These are phyloP conservation scores for Pichia norvegensis DNA, from an alignment of 1,139 yeast species.

Conservation along the genomic window DNA sequence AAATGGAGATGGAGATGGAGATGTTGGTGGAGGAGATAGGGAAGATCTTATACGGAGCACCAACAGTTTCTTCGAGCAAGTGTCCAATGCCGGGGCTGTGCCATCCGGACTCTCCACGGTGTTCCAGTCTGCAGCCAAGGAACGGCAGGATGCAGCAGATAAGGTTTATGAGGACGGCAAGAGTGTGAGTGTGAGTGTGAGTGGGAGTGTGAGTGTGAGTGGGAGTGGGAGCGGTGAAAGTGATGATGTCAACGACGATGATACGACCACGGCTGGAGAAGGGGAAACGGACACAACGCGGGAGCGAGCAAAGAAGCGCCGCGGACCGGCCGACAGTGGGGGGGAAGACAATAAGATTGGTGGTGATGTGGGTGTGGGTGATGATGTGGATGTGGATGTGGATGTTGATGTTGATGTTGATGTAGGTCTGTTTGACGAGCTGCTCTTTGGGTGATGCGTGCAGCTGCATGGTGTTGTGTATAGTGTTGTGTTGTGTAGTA, in stretches of 20 bases:
- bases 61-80: slow-evolving; percentile 18
- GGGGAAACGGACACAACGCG: too few relatives aligned
- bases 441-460: slow-evolving; percentile 13
- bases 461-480: not conserved
- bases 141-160: not conserved
- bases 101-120: slow-evolving; percentile 28
- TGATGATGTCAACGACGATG: too few relatives aligned
- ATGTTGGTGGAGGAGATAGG: not conserved
- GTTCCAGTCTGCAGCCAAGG: slow-evolving; percentile 17
- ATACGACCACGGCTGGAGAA: too few relatives aligned
- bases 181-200: not conserved
- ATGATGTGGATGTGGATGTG: too few relatives aligned
- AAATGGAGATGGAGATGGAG: not conserved
- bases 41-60: slow-evolving; percentile 6
- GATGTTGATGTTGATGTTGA: slow-evolving; percentile 8
- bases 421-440: slow-evolving; percentile 12
- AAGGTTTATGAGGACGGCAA: too few relatives aligned
- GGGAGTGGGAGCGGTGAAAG: too few relatives aligned
- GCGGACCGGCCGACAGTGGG: too few relatives aligned
- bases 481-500: too few relatives aligned
- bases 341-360: too few relatives aligned
- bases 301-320: too few relatives aligned
- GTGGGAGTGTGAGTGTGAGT: too few relatives aligned
- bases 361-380: too few relatives aligned
- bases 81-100: slow-evolving; percentile 15